These are phyloP conservation scores for Middelhovenomyces tepae DNA, from an alignment of 805 yeast species.

Conservation along the genomic window DNA sequence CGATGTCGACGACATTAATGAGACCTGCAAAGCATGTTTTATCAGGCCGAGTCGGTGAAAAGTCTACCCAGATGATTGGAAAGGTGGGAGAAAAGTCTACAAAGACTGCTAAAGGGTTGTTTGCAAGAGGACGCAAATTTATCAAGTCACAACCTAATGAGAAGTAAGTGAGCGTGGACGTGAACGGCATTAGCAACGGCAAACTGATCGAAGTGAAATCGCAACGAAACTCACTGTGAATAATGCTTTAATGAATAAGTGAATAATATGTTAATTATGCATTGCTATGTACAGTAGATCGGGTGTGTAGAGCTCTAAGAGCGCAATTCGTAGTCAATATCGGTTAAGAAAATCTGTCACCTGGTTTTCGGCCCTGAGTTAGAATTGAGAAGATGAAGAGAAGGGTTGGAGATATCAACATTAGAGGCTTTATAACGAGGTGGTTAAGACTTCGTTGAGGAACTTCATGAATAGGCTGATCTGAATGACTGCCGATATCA, in stretches of 20 bases:
- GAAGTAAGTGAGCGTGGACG: background rate
- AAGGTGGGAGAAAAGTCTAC: slow-evolving; percentile 28
- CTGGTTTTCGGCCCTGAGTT: slow-evolving; percentile 17
- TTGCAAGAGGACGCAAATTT: slow-evolving; percentile 25
- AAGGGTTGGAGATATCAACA: too few species aligned
- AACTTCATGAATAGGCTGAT: too few species aligned
- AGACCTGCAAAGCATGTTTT: slow-evolving; percentile 17
- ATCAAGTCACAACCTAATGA: slow-evolving; percentile 12
- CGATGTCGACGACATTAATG: slow-evolving; percentile 17
- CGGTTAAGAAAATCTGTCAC: slow-evolving; percentile 10
- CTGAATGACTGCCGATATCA: too few species aligned
- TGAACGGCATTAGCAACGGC: background rate
- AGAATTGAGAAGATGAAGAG: slow-evolving; percentile 2
- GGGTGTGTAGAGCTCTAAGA: too few species aligned
- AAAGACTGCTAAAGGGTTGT: slow-evolving; percentile 24
- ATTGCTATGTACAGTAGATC: too few species aligned
- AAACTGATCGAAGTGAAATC: too few species aligned
- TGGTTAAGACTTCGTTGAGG: too few species aligned
- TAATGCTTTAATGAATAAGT: too few species aligned
- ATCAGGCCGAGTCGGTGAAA: slow-evolving; percentile 7
- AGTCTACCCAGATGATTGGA: slow-evolving; percentile 13
- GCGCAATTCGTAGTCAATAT: too few species aligned
- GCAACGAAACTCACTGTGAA: too few species aligned
- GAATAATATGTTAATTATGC: too few species aligned
- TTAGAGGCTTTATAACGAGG: too few species aligned